phyloP scores from a whole-genome alignment of 306 rosid species.

The Malus fusca region DNA sequence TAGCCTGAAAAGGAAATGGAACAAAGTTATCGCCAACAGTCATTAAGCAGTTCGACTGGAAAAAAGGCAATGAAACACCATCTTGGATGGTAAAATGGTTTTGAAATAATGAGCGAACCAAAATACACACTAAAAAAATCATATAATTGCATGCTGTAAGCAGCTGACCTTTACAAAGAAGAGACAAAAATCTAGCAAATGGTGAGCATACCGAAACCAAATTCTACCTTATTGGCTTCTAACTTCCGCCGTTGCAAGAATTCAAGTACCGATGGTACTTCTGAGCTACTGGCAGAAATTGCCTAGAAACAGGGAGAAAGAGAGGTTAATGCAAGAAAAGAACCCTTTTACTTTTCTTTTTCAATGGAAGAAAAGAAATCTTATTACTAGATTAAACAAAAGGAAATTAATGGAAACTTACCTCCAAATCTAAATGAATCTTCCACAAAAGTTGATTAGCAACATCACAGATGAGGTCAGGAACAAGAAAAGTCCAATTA shows the following conservation, averaged over 20 bases:
- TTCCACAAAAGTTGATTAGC: slow-evolving; percentile 70
- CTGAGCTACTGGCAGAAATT: slow-evolving; percentile 94
- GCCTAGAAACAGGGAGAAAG: slow-evolving; percentile 45
- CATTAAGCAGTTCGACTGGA: slow-evolving; percentile 6
- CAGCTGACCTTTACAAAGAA: neutral
- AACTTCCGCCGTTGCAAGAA: slow-evolving; percentile 90
- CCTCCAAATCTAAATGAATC: slow-evolving; percentile 84
- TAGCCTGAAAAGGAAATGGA: slow-evolving; percentile 58
- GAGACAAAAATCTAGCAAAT: neutral
- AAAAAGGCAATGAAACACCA: neutral
- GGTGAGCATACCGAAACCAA: neutral
- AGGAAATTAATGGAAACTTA: slow-evolving; percentile 20
- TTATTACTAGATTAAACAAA: slow-evolving; percentile 8
- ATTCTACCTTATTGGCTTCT: slow-evolving; percentile 72
- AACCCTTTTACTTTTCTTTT: neutral
- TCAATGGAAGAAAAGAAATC: neutral
- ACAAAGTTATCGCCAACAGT: neutral
- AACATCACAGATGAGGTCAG: slow-evolving; percentile 77
- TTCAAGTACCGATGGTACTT: slow-evolving; percentile 82
- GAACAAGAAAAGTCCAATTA: slow-evolving; percentile 77
- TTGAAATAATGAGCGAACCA: neutral
- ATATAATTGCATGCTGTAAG: neutral
- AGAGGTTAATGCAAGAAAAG: slow-evolving; percentile 11
- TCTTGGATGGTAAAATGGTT: neutral
- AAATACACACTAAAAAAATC: neutral